Percentiles rank a stretch among this genome's conserved stretches.
These are phyloP conservation scores for Mycena albidolilacea DNA, from an alignment of 768 basidiomycete genomes.

Conservation along the genomic window DNA sequence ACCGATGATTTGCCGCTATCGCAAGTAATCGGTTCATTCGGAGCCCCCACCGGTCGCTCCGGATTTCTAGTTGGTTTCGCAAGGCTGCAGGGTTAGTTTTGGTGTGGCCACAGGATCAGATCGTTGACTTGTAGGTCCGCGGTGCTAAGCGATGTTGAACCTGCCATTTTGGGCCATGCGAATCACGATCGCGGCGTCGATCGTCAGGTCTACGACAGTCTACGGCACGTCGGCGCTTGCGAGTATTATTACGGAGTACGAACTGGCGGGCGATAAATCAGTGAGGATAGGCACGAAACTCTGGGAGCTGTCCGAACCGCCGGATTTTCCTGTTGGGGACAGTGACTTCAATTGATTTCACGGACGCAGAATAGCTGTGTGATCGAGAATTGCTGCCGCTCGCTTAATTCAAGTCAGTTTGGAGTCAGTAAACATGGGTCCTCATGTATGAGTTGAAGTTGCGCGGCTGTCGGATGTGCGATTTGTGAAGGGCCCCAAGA, in stretches of 20 bases:
- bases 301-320: too few species aligned
- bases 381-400: neutral
- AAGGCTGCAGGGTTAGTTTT: too few species aligned
- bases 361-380: neutral
- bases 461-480: too few species aligned
- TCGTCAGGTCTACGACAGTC: neutral
- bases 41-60: too few species aligned
- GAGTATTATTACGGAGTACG: neutral
- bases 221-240: neutral
- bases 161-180: conserved; percentile 13
- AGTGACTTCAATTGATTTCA: neutral
- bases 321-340: too few species aligned
- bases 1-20: too few species aligned
- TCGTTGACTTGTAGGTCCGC: too few species aligned
- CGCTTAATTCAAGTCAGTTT: neutral
- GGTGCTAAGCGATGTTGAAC: neutral
- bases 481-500: neutral
- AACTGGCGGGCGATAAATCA: neutral
- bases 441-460: neutral
- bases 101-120: neutral
- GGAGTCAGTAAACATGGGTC: neutral
- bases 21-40: too few species aligned
- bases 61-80: too few species aligned
- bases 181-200: conserved; percentile 16
- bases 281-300: neutral